A percentile compares a stretch with the other conserved stretches of the same genome.
phyloP scores from a whole-genome alignment of 495 filamentous ascomycete species.

The Glutinoglossum americanum region DNA sequence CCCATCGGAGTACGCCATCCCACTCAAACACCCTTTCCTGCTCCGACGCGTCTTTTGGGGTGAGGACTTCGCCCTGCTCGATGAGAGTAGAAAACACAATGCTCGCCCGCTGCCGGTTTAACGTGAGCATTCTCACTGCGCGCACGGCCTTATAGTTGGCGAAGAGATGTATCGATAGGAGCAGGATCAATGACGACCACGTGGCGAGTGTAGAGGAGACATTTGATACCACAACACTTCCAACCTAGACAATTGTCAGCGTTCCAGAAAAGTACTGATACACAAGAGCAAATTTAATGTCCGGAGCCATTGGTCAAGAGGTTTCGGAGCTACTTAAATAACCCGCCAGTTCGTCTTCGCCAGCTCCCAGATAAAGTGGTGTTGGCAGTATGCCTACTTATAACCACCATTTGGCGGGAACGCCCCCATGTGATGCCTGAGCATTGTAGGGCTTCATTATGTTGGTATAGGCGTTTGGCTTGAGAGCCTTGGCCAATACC shows the following conservation, averaged over 20 bases:
- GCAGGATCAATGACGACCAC: slow-evolving; percentile 47
- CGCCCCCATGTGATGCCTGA: too few species aligned
- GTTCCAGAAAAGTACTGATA: not conserved
- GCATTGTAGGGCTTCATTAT: too few species aligned
- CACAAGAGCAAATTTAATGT: not conserved
- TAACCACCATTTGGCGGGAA: too few species aligned
- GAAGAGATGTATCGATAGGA: slow-evolving; percentile 52
- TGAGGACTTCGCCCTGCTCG: slow-evolving; percentile 26
- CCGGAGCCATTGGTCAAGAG: too few species aligned
- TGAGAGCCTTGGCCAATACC: too few species aligned
- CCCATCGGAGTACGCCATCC: slow-evolving; percentile 38
- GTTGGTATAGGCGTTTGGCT: too few species aligned
- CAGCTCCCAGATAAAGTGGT: too few species aligned
- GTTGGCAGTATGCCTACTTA: too few species aligned
- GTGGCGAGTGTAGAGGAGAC: slow-evolving; percentile 50
- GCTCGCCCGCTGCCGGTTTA: slow-evolving; percentile 74
- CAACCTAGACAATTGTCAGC: slow-evolving; percentile 26
- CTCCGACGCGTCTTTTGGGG: slow-evolving; percentile 37
- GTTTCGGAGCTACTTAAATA: too few species aligned
- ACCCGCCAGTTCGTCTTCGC: too few species aligned
- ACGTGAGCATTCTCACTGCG: slow-evolving; percentile 59
- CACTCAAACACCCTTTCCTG: slow-evolving; percentile 54
- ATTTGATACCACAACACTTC: slow-evolving; percentile 56
- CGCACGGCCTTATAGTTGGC: slow-evolving; percentile 76
- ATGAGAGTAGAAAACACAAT: slow-evolving; percentile 48